phyloP scores from a whole-genome alignment of 441 rosid species.

The Jatropha multifida region DNA sequence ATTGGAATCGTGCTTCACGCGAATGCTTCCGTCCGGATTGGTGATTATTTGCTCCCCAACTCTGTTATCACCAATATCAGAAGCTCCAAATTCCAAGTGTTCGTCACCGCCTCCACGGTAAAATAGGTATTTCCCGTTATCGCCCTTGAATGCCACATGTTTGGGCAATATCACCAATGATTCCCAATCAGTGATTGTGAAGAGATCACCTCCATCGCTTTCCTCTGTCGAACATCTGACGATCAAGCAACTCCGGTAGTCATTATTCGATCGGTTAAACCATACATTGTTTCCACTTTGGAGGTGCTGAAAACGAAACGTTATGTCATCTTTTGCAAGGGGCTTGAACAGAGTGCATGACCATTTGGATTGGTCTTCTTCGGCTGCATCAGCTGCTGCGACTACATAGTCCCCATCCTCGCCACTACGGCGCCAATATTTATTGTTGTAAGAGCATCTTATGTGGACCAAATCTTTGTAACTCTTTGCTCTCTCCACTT shows the following conservation, averaged over 20 bases:
- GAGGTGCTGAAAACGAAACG: neutral
- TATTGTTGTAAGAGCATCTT: slow-evolving; percentile 5
- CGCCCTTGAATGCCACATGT: slow-evolving; percentile 9
- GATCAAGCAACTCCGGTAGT: neutral
- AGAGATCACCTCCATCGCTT: neutral
- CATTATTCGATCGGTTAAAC: neutral
- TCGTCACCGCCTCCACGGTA: neutral
- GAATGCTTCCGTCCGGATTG: neutral
- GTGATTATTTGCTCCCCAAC: neutral
- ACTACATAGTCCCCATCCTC: neutral
- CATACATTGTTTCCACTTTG: neutral
- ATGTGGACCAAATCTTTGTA: neutral
- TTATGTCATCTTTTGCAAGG: neutral
- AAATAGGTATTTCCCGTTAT: neutral
- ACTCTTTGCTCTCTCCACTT: neutral
- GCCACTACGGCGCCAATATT: neutral
- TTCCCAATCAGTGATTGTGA: slow-evolving; percentile 10
- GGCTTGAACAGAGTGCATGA: slow-evolving; percentile 8
- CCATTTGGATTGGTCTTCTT: slow-evolving; percentile 8
- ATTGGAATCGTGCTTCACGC: neutral
- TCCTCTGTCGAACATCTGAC: neutral
- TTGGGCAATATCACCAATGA: slow-evolving; percentile 12
- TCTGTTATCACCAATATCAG: neutral
- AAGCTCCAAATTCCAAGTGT: neutral
- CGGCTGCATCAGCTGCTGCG: neutral